These are phyloP conservation scores for Phytomonas sp. DNA, from an alignment of 208 protist species.

Conservation along the genomic window DNA sequence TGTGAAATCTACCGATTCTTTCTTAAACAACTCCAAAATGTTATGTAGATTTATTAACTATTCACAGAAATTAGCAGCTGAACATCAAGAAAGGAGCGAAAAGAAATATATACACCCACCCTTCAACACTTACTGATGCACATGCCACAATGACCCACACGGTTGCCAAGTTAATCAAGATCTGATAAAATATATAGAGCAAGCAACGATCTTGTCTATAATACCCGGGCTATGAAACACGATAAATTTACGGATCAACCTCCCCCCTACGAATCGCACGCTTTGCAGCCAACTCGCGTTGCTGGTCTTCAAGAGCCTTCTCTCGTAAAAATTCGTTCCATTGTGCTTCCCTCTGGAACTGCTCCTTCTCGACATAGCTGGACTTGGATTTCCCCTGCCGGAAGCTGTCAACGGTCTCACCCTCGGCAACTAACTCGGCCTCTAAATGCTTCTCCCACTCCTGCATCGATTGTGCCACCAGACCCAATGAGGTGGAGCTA, in stretches of 20 bases:
- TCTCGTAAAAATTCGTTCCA: conserved; percentile 71
- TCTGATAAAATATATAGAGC: neutral
- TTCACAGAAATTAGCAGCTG: neutral
- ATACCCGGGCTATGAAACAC: neutral
- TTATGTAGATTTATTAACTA: neutral
- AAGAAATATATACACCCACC: neutral
- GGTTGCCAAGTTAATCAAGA: neutral
- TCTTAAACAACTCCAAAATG: conserved; percentile 1
- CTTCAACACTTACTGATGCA: neutral
- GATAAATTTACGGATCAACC: conserved; percentile 1
- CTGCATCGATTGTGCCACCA: conserved; percentile 57
- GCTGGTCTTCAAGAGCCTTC: conserved; percentile 34
- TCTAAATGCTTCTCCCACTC: conserved; percentile 56
- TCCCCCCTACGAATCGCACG: conserved; percentile 55
- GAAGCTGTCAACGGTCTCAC: conserved; percentile 67
- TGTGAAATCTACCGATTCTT: neutral
- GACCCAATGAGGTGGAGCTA: conserved; percentile 22
- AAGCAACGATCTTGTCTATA: neutral
- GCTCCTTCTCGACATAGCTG: conserved; percentile 59
- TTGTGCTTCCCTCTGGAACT: conserved; percentile 45
- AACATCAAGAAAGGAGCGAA: neutral
- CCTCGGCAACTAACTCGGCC: conserved; percentile 36
- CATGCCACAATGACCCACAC: neutral
- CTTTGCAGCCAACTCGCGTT: conserved; percentile 35
- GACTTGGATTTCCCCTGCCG: conserved; percentile 32